Percentiles rank a stretch among this genome's conserved stretches.
phyloP scores from a whole-genome alignment of 2,329 filamentous ascomycete genomes.

The Claviceps cyperi region DNA sequence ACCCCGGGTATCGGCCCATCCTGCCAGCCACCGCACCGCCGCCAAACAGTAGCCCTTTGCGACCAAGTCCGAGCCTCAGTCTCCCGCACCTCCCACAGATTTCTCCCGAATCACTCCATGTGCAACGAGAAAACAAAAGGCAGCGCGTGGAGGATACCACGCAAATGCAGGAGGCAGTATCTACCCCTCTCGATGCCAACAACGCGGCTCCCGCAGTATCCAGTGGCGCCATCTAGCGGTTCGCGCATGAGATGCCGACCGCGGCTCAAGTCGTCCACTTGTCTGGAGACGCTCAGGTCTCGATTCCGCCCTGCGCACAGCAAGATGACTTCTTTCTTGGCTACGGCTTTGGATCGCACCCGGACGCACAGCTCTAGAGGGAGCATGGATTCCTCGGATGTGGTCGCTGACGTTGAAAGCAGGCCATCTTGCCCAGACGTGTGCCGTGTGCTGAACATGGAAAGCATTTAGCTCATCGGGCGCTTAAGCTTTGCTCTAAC shows the following conservation, averaged over 20 bases:
- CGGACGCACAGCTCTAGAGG: neutral
- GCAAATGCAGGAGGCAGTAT: neutral
- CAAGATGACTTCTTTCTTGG: neutral
- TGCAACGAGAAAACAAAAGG: constrained; percentile 2
- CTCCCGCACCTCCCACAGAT: neutral
- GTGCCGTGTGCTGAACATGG: too few species aligned
- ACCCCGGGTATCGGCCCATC: constrained; percentile 4
- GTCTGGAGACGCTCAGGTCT: neutral
- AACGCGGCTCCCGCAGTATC: neutral
- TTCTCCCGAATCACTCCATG: neutral
- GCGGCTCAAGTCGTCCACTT: neutral
- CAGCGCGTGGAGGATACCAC: neutral
- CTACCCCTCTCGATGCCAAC: neutral
- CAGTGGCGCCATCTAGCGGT: constrained; percentile 5
- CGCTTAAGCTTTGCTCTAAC: too few species aligned
- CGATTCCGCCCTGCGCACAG: neutral
- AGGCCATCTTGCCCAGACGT: too few species aligned
- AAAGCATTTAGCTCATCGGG: too few species aligned
- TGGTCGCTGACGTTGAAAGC: too few species aligned
- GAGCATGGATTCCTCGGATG: too few species aligned
- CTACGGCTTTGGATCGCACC: neutral
- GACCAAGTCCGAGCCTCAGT: neutral
- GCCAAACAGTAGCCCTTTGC: neutral
- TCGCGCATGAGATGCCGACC: constrained; percentile 1
- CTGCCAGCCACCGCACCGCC: constrained; percentile 7